These are phyloP conservation scores for Forsythia viridissima DNA, from an alignment of 257 asterid genomes.

Conservation along the genomic window DNA sequence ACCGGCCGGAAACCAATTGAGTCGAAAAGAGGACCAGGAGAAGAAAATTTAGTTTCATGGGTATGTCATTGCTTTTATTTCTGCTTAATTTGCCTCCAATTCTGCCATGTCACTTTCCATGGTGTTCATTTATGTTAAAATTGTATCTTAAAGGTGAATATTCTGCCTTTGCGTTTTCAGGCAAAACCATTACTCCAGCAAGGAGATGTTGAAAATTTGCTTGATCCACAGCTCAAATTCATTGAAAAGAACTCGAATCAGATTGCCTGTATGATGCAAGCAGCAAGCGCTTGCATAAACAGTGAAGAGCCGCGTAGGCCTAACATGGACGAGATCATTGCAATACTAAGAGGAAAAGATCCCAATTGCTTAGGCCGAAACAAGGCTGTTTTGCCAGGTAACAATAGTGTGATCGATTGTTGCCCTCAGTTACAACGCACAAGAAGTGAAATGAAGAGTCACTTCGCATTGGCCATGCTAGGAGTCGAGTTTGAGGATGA, in stretches of 20 bases:
- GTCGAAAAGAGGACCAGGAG: slow-evolving; percentile 77
- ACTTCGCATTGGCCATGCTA: slow-evolving; percentile 88
- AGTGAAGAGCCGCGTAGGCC: slow-evolving; percentile 68
- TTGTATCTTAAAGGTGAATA: background rate
- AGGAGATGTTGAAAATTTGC: slow-evolving; percentile 52
- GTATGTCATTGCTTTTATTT: slow-evolving; percentile 41
- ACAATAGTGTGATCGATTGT: slow-evolving; percentile 26
- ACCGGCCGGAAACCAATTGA: slow-evolving; percentile 90
- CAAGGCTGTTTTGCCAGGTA: slow-evolving; percentile 37
- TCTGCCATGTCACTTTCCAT: background rate
- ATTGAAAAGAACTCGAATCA: slow-evolving; percentile 37
- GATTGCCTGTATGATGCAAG: slow-evolving; percentile 51
- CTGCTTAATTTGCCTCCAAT: background rate
- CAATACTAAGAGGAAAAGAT: slow-evolving; percentile 55
- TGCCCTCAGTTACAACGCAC: slow-evolving; percentile 51
- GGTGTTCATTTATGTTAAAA: background rate
- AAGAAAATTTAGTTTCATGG: slow-evolving; percentile 84
- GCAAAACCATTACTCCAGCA: slow-evolving; percentile 71
- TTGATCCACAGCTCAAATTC: slow-evolving; percentile 48
- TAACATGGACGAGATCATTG: slow-evolving; percentile 54
- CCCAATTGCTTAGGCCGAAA: slow-evolving; percentile 29
- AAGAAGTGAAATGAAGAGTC: slow-evolving; percentile 75
- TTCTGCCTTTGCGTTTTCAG: slow-evolving; percentile 29
- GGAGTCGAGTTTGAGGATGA: slow-evolving; percentile 84
- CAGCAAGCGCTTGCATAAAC: slow-evolving; percentile 67